Conservation (phyloP, 768 basidiomycete genomes). For the Aureoboletus auriporus region DNA sequence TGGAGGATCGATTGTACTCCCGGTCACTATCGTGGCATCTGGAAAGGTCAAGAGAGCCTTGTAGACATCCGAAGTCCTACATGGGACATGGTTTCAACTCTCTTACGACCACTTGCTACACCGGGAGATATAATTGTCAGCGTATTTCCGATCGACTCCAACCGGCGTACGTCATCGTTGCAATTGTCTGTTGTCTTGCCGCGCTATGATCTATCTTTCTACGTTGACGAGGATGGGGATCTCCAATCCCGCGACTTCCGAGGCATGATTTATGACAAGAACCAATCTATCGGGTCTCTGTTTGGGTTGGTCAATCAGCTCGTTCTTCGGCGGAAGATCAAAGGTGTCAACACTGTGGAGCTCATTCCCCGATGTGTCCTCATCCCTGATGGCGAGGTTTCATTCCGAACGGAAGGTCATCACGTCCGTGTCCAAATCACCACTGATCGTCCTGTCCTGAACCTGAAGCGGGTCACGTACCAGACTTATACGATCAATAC, state of each 20-base stretch:
- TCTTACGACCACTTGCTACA: constrained; percentile 15
- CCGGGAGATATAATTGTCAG: constrained; percentile 15
- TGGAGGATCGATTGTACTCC: constrained; percentile 17
- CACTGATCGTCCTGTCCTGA: background rate
- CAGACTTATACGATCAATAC: constrained; percentile 29
- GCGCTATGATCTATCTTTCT: constrained; percentile 38
- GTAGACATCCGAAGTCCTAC: constrained; percentile 25
- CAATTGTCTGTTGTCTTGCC: constrained; percentile 32
- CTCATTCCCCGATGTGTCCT: background rate
- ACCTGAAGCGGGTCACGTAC: constrained; percentile 10
- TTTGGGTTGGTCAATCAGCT: constrained; percentile 39
- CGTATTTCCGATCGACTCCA: background rate
- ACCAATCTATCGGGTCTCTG: constrained; percentile 39
- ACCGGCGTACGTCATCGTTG: background rate
- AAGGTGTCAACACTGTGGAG: background rate
- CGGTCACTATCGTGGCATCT: background rate
- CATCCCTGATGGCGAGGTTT: constrained; percentile 17
- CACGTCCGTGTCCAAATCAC: constrained; percentile 11
- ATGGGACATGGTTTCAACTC: constrained; percentile 16
- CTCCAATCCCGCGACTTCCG: constrained; percentile 38
- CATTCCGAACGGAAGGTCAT: constrained; percentile 1
- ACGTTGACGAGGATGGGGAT: constrained; percentile 24
- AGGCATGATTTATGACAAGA: constrained; percentile 35
- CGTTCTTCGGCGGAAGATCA: constrained; percentile 30
- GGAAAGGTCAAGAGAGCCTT: constrained; percentile 5